Evolutionary conservation across 352 stramenopile genomes (phyloP).

Genomic region (Globisporangium yorkense): DNA sequence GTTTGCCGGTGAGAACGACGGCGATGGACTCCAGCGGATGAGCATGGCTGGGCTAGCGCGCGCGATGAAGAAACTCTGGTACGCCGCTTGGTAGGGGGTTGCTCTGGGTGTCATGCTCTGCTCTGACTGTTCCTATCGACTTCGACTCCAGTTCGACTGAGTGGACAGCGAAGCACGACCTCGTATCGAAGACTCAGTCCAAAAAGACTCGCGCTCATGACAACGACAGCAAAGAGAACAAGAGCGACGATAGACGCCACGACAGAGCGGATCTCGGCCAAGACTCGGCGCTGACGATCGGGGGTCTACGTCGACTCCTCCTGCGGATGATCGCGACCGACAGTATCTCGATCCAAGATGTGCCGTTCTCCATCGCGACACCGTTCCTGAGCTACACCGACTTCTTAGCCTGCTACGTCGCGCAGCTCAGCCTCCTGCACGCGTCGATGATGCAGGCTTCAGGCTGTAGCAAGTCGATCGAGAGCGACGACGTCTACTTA

Average conservation of each 20-base stretch:
- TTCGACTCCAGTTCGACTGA: constrained; percentile 8
- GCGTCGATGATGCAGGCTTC: neutral
- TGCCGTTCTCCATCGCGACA: constrained; percentile 24
- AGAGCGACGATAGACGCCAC: neutral
- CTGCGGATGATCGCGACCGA: constrained; percentile 28
- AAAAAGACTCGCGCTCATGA: neutral
- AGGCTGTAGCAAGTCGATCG: neutral
- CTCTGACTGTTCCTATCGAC: neutral
- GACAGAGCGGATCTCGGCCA: neutral
- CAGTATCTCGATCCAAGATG: constrained; percentile 16
- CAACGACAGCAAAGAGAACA: neutral
- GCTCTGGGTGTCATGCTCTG: neutral
- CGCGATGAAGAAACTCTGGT: constrained; percentile 41
- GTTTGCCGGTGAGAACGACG: constrained; percentile 19
- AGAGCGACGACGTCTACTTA: neutral
- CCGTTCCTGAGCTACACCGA: constrained; percentile 63
- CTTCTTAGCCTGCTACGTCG: constrained; percentile 56
- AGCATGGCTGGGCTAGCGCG: constrained; percentile 40
- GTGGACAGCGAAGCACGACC: constrained; percentile 10
- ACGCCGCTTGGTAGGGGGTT: neutral
- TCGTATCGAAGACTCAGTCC: neutral
- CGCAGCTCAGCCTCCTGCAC: constrained; percentile 27
- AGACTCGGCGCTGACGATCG: constrained; percentile 12
- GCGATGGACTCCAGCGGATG: constrained; percentile 18
- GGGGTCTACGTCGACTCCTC: constrained; percentile 36